These are phyloP conservation scores for Friedmanniomyces endolithicus DNA, from an alignment of 495 filamentous ascomycete genomes.

Conservation along the genomic window DNA sequence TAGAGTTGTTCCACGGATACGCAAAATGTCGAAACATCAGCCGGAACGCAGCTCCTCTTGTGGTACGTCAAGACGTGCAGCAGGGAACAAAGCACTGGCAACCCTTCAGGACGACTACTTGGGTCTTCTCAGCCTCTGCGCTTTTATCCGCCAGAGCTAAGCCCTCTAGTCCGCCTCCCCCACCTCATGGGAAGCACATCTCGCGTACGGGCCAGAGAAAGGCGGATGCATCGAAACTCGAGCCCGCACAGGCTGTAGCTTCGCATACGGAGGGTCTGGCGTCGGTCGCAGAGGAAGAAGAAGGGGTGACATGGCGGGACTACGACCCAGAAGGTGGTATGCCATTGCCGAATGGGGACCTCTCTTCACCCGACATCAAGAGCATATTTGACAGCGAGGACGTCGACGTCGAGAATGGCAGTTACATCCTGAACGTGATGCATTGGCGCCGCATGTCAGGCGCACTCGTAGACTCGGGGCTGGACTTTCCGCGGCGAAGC, in stretches of 20 bases:
- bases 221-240: not conserved
- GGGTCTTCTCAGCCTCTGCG: not conserved
- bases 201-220: not conserved
- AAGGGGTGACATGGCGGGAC: slow-evolving; percentile 17
- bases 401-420: slow-evolving; percentile 38
- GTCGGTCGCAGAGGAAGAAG: not conserved
- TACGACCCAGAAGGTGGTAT: slow-evolving; percentile 21
- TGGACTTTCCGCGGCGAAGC: slow-evolving; percentile 26
- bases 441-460: slow-evolving; percentile 66
- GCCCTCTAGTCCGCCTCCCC: not conserved
- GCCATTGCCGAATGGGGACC: slow-evolving; percentile 18
- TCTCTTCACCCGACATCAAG: slow-evolving; percentile 35
- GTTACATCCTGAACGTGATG: slow-evolving; percentile 52
- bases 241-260: slow-evolving; percentile 9
- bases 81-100: not conserved
- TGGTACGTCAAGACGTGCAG: not conserved
- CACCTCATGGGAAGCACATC: not conserved
- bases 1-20: slow-evolving; percentile 16
- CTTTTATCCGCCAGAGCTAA: not conserved
- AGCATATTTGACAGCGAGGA: slow-evolving; percentile 50
- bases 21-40: not conserved
- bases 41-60: not conserved
- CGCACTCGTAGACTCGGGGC: slow-evolving; percentile 47
- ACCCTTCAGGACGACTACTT: not conserved
- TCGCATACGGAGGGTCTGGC: slow-evolving; percentile 12